Evolutionary conservation across 257 asterid genomes (phyloP).

Genomic region (Solanum rostratum): DNA sequence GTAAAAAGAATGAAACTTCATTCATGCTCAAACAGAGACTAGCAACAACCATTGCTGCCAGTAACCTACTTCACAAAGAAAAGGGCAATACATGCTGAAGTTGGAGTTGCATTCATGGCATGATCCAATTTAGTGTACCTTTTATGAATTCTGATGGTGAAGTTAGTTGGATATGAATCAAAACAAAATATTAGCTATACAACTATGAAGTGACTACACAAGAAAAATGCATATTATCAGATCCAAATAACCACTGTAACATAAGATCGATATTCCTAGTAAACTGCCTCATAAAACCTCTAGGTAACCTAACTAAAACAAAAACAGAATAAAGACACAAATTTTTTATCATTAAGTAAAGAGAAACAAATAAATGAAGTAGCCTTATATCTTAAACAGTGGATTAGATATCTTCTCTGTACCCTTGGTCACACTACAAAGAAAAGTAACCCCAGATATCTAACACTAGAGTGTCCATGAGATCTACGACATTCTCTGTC

Average conservation of each 20-base stretch:
- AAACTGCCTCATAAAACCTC: neutral
- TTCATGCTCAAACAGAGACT: neutral
- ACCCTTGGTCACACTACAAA: neutral
- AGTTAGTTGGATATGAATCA: neutral
- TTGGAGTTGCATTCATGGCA: neutral
- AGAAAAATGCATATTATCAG: neutral
- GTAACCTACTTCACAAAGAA: neutral
- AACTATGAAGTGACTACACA: neutral
- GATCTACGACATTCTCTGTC: neutral
- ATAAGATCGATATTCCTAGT: neutral
- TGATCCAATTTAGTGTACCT: neutral
- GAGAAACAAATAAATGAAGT: neutral
- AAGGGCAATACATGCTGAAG: neutral
- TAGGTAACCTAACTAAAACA: neutral
- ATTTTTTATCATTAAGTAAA: neutral
- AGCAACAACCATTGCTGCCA: neutral
- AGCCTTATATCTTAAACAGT: neutral
- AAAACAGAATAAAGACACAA: neutral
- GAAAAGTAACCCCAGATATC: neutral
- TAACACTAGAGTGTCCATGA: neutral
- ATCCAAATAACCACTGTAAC: neutral
- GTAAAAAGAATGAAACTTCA: neutral
- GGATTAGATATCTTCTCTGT: neutral
- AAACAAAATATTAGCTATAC: neutral
- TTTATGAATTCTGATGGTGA: neutral